Evolutionary conservation across 352 stramenopile genomes (phyloP), one percentile per base, ranked within the genome.

Genomic region (Globisporangium paroecandrum): DNA sequence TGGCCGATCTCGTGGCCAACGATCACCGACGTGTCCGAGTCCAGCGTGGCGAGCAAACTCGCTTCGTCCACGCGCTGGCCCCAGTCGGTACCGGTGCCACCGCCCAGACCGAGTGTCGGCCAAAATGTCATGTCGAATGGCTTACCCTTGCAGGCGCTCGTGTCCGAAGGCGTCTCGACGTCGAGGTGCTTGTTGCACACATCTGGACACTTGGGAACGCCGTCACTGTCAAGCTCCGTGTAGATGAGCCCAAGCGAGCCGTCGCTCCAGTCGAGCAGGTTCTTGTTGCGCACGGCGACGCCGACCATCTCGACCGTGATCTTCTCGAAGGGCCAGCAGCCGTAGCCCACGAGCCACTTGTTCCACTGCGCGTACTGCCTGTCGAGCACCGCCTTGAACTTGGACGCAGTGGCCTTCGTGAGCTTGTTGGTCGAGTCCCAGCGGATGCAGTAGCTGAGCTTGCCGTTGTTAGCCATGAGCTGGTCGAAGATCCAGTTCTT

Each of bases 371-470:
- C 71, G 67, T 69, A 77, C 68, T 78, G 72, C 7, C 69, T 64
- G 24, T 80, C 77, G 24, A 82, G 73, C 73, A 85, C 81, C 27
- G 69, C 64, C 58, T 81, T 64, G 49, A 85, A 82, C 34, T 38
- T 38, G 34, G 34, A 38, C 34, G 34, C 34, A 9, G 34, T 38
- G 34, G 34, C 34, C 34, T 81, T 79, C 27, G 74, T 69, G 8
- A 85, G 73, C 49, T 72, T 76, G 46, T 85, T 70, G 13, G 73
- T 85, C 55, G 73, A 78, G 57, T 85, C 76, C 75, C 77, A 85
- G 36, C 77, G 77, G 18, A 85, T 53, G 64, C 77, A 85, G 75
- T 83, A 83, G 53, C 55, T 76, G 43, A 85, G 66, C 38, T 75
- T 74, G 64, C 73, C 76, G 36, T 82, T 75, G 67, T 75, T 78